Evolutionary conservation across 2,329 filamentous ascomycete genomes (phyloP).

Genomic region (Botryotinia convoluta): DNA sequence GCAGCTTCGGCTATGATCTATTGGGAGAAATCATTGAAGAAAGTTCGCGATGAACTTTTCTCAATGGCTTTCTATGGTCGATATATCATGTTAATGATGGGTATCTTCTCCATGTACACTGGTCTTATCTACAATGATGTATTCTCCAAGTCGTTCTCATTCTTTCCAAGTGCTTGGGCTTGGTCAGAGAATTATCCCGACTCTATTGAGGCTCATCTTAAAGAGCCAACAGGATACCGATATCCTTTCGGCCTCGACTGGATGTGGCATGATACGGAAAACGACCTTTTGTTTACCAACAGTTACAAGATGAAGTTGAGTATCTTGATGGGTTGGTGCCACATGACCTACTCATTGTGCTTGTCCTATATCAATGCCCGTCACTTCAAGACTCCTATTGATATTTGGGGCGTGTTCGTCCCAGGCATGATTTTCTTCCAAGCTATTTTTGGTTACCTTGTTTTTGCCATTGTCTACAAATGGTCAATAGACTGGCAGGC

Average conservation of each 20-base stretch:
- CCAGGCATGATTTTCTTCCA: constrained; percentile 99
- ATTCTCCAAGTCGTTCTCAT: constrained; percentile 88
- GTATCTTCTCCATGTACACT: constrained; percentile 93
- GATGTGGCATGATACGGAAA: constrained; percentile 95
- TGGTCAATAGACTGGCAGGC: constrained; percentile 85
- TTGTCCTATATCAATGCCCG: constrained; percentile 89
- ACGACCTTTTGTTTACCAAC: constrained; percentile 93
- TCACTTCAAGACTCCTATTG: constrained; percentile 91
- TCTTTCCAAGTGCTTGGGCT: constrained; percentile 88
- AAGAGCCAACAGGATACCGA: constrained; percentile 60
- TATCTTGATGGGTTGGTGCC: constrained; percentile 93
- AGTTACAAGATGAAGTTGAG: constrained; percentile 99
- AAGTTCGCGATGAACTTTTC: constrained; percentile 89
- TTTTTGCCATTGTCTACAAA: constrained; percentile 93
- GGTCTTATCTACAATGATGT: constrained; percentile 97
- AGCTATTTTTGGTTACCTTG: constrained; percentile 94
- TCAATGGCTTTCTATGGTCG: constrained; percentile 98
- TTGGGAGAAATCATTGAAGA: constrained; percentile 90
- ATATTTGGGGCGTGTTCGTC: constrained; percentile 96
- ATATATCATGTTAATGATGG: constrained; percentile 99
- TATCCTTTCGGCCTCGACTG: constrained; percentile 96
- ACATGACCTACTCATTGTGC: constrained; percentile 98
- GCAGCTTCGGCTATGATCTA: constrained; percentile 92
- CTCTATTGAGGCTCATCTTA: constrained; percentile 64
- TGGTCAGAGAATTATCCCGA: constrained; percentile 65